Evolutionary conservation across 176 grass and related monocot species (phyloP).

Genomic region (Oryza officinalis): DNA sequence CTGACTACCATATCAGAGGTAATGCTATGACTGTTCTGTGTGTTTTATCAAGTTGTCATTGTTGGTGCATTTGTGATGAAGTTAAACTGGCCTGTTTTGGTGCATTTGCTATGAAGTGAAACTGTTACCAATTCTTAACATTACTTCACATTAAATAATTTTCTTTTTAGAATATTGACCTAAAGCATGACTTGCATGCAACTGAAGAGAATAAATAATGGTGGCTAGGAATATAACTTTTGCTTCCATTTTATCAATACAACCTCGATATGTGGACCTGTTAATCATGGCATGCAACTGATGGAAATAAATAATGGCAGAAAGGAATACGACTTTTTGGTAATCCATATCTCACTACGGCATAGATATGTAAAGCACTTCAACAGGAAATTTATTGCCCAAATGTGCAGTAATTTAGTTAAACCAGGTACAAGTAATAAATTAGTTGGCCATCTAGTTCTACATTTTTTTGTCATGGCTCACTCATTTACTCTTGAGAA

Average conservation of each 20-base stretch:
- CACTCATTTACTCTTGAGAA: neutral
- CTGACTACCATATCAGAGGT: constrained; percentile 86
- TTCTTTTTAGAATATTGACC: neutral
- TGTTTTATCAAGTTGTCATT: constrained; percentile 19
- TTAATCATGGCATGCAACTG: neutral
- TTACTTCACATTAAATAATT: neutral
- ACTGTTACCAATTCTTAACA: neutral
- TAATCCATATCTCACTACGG: neutral
- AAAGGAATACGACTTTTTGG: neutral
- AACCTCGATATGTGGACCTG: constrained; percentile 7
- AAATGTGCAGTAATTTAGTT: neutral
- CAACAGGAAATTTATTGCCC: neutral
- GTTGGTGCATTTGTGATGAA: constrained; percentile 9
- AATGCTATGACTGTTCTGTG: constrained; percentile 1
- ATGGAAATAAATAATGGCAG: constrained; percentile 27
- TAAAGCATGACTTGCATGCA: neutral
- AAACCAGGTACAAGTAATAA: constrained; percentile 5
- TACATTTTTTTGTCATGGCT: constrained; percentile 10
- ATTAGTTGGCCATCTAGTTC: constrained; percentile 8
- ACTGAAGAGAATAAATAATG: constrained; percentile 26
- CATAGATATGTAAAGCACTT: neutral
- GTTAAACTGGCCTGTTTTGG: neutral
- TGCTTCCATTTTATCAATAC: neutral
- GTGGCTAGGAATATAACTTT: neutral
- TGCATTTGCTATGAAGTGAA: constrained; percentile 15